Percentiles rank a stretch among this genome's conserved stretches.
phyloP scores from a whole-genome alignment of 306 rosid species.

The Castanopsis chinensis region DNA sequence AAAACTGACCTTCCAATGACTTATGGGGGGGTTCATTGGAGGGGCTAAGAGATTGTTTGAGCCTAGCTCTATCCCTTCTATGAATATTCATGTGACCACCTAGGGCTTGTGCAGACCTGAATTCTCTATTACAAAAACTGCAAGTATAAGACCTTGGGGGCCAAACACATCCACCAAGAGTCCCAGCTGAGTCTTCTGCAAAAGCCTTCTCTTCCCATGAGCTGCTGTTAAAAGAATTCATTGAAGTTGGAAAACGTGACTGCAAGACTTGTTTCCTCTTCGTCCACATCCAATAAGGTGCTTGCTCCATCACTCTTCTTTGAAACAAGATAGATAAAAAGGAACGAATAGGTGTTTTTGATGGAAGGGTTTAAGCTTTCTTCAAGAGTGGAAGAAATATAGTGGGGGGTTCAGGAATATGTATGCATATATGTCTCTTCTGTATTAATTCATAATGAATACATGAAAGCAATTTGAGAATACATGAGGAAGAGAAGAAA shows the following conservation, averaged over 20 bases:
- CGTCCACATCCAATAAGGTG: constrained; percentile 42
- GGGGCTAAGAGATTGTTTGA: constrained; percentile 48
- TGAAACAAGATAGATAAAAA: background rate
- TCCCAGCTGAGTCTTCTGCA: constrained; percentile 66
- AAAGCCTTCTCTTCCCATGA: constrained; percentile 90
- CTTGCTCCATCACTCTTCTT: constrained; percentile 34
- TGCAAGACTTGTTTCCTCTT: constrained; percentile 42
- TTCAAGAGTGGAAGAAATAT: background rate
- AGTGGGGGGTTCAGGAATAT: constrained; percentile 14
- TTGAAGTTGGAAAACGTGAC: constrained; percentile 32
- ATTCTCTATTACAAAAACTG: constrained; percentile 73
- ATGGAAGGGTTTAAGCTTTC: constrained; percentile 10
- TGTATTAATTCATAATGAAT: constrained; percentile 8
- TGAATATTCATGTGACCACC: constrained; percentile 99
- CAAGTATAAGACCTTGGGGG: constrained; percentile 89
- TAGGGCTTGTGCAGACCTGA: constrained; percentile 93
- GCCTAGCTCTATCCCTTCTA: constrained; percentile 82
- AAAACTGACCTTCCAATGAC: constrained; percentile 23
- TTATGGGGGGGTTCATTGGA: constrained; percentile 19
- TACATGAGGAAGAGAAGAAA: constrained; percentile 33
- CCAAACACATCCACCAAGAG: constrained; percentile 68
- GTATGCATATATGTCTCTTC: background rate
- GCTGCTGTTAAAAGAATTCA: constrained; percentile 7
- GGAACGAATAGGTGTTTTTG: constrained; percentile 3
- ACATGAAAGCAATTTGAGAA: constrained; percentile 39